These are phyloP conservation scores for Leucoagaricus sp. DNA, from an alignment of 1,284 basidiomycete species.

Conservation along the genomic window DNA sequence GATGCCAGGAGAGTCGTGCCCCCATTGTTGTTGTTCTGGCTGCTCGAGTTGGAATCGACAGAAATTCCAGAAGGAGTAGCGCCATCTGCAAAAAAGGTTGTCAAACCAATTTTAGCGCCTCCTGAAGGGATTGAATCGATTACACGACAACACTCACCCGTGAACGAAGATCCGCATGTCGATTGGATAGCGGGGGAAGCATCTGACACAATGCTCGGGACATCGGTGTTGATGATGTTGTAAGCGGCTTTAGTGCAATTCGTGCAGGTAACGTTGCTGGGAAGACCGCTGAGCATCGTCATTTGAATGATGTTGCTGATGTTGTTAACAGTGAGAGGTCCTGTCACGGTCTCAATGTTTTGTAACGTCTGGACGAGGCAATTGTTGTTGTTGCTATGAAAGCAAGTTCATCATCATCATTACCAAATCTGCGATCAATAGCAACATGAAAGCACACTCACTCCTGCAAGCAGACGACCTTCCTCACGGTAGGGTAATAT, in stretches of 20 bases:
- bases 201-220: constrained; percentile 36
- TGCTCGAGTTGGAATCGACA: background rate
- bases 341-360: constrained; percentile 43
- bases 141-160: constrained; percentile 36
- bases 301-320: constrained; percentile 22
- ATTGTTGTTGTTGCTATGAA: constrained; percentile 43
- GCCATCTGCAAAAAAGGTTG: no score
- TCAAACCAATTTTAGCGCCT: no score
- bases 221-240: constrained; percentile 42
- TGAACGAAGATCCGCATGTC: constrained; percentile 54
- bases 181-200: constrained; percentile 33
- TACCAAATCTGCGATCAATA: background rate
- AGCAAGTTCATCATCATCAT: background rate
- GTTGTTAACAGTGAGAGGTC: constrained; percentile 30
- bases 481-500: constrained; percentile 55
- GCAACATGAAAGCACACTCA: constrained; percentile 30
- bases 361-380: constrained; percentile 58
- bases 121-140: no score
- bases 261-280: constrained; percentile 49
- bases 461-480: constrained; percentile 59
- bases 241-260: constrained; percentile 56
- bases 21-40: background rate
- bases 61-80: constrained; percentile 35
- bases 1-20: background rate
- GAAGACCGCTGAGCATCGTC: constrained; percentile 12